Conservation (phyloP, 2,329 filamentous ascomycete genomes). For the Chalaropsis thielavioides region DNA sequence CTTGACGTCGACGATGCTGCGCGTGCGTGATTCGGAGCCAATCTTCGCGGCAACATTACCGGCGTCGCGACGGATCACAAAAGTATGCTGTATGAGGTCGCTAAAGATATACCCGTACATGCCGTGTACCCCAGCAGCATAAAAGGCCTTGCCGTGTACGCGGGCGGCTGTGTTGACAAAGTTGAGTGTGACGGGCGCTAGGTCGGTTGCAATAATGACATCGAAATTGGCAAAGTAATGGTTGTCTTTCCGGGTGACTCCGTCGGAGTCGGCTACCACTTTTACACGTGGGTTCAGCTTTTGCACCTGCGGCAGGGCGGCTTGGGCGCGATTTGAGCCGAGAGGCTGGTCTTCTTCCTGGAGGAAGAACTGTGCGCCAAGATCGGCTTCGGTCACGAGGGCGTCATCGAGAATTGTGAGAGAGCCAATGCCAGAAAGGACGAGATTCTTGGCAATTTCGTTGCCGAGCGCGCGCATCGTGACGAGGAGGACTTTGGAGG, state of each 20-base stretch:
- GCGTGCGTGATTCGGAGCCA: conserved; percentile 59
- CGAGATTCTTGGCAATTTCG: conserved; percentile 94
- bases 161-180: conserved; percentile 78
- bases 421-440: conserved; percentile 80
- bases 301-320: conserved; percentile 61
- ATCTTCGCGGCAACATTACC: conserved; percentile 53
- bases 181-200: conserved; percentile 58
- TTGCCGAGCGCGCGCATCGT: conserved; percentile 78
- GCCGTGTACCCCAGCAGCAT: conserved; percentile 33
- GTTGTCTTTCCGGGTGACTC: conserved; percentile 51
- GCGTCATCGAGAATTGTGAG: conserved; percentile 77
- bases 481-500: conserved; percentile 77
- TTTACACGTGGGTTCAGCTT: conserved; percentile 81
- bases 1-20: conserved; percentile 56
- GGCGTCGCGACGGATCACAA: conserved; percentile 70
- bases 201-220: conserved; percentile 78
- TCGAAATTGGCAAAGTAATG: conserved; percentile 70
- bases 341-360: conserved; percentile 48
- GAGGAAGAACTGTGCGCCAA: conserved; percentile 74
- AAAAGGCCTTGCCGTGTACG: conserved; percentile 34
- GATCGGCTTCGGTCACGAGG: conserved; percentile 59
- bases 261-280: conserved; percentile 53
- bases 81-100: conserved; percentile 82
- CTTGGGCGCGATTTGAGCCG: conserved; percentile 72
- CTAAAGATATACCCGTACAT: conserved; percentile 90